A percentile compares a stretch with the other conserved stretches of the same genome.
phyloP scores from a whole-genome alignment of 2,329 filamentous ascomycete species.

The Cercospora zeae-maydis region DNA sequence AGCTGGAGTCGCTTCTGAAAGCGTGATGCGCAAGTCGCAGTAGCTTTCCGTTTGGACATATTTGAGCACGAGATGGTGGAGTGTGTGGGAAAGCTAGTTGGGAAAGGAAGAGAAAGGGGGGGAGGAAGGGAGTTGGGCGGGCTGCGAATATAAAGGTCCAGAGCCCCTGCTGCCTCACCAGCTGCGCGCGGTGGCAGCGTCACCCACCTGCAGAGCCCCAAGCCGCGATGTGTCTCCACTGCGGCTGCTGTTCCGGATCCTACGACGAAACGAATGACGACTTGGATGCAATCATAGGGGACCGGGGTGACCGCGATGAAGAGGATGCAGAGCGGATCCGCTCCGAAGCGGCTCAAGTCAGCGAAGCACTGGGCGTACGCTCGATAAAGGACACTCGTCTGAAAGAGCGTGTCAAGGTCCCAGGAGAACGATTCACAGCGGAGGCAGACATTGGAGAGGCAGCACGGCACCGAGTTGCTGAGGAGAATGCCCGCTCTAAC shows the following conservation, averaged over 20 bases:
- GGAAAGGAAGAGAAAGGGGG: neutral
- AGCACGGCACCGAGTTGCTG: neutral
- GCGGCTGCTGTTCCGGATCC: neutral
- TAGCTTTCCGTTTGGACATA: neutral
- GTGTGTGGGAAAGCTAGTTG: neutral
- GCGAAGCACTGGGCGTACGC: neutral
- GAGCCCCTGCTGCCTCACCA: neutral
- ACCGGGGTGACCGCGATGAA: neutral
- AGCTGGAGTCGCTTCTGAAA: neutral
- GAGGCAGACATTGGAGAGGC: neutral
- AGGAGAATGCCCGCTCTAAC: neutral
- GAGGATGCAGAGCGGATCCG: neutral
- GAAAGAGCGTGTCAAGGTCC: neutral
- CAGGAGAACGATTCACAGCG: neutral
- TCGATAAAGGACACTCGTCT: neutral
- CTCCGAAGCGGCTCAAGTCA: neutral
- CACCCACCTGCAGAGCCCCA: neutral
- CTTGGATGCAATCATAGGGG: neutral
- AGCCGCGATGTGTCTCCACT: neutral
- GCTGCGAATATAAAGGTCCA: neutral
- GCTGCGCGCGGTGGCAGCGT: neutral
- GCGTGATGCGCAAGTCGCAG: neutral
- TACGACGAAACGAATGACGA: neutral
- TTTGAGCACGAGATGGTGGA: neutral
- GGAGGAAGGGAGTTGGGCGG: neutral